Evolutionary conservation across 2,329 filamentous ascomycete genomes (phyloP).

Genomic region (Xylariaceae sp.): DNA sequence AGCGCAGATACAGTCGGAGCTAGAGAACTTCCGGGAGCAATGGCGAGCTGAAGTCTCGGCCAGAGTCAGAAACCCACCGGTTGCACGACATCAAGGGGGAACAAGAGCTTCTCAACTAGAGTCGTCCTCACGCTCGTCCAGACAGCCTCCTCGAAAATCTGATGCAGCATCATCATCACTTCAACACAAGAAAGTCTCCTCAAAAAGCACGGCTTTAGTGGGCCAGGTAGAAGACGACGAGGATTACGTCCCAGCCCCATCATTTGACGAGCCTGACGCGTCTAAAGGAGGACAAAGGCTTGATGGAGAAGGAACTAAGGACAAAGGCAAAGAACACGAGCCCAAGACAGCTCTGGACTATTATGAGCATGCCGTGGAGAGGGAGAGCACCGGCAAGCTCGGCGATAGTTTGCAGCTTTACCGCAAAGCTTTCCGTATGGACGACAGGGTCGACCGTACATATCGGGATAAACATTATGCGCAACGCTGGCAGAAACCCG

Average conservation of each 20-base stretch:
- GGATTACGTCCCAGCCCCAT: constrained; percentile 23
- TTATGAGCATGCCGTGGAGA: constrained; percentile 87
- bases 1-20: constrained; percentile 55
- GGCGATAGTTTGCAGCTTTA: constrained; percentile 88
- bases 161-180: too few species aligned
- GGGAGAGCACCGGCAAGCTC: constrained; percentile 77
- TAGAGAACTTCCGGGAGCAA: constrained; percentile 80
- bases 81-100: constrained; percentile 12
- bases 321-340: constrained; percentile 20
- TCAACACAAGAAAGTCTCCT: constrained; percentile 14
- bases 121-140: constrained; percentile 15
- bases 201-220: constrained; percentile 12
- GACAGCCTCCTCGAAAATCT: constrained; percentile 2
- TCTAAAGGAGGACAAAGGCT: constrained; percentile 12
- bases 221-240: constrained; percentile 27
- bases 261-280: constrained; percentile 28
- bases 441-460: constrained; percentile 74
- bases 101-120: constrained; percentile 9
- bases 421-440: constrained; percentile 87
- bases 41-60: constrained; percentile 75
- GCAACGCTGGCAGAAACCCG: constrained; percentile 46
- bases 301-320: constrained; percentile 7
- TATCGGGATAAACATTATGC: constrained; percentile 94
- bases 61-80: constrained; percentile 30
- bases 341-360: constrained; percentile 71